Base-by-base conservation (phyloP, 306 rosid genomes). In the Benincasa hispida region DNA sequence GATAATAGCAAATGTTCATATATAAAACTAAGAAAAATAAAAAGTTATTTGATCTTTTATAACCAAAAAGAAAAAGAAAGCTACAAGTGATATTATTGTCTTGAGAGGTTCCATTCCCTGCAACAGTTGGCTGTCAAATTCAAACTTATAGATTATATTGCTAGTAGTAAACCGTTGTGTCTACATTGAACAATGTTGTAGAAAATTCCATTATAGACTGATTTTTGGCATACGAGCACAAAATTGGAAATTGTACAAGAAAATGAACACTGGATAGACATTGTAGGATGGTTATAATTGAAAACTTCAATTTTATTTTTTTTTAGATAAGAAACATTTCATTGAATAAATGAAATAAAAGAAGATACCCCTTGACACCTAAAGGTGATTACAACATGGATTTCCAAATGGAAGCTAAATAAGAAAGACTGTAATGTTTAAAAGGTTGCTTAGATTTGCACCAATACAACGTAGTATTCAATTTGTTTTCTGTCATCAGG, bases 401-500 rank as follows among this genome's bases (percentile, higher is more conserved):
- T n/a, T n/a, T n/a, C n/a, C n/a, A n/a, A n/a, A n/a, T n/a, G n/a
- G n/a, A n/a, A n/a, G n/a, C n/a, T n/a, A n/a, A n/a, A n/a, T n/a
- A n/a, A n/a, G n/a, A n/a, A n/a, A n/a, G n/a, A n/a, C n/a, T n/a
- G n/a, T n/a, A n/a, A n/a, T n/a, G n/a, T n/a, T n/a, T n/a, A n/a
- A n/a, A n/a, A n/a, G n/a, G n/a, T n/a, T n/a, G n/a, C n/a, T n/a
- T n/a, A n/a, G n/a, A n/a, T n/a, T n/a, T n/a, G n/a, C n/a, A n/a
- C n/a, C n/a, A n/a, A n/a, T n/a, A n/a, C n/a, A n/a, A n/a, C n/a
- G n/a, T n/a, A 45, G 39, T 22, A 4, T 19, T 25, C 9, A 62
- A n/a, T 34, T 51, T 77, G 60, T 53, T 77, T 21, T 53, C 37
- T 51, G 13, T 55, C 32, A 83, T 89, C 88, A 95, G 99, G 99